phyloP scores from a whole-genome alignment of 129 eudicot genomes.

The Heracleum sosnowskyi region DNA sequence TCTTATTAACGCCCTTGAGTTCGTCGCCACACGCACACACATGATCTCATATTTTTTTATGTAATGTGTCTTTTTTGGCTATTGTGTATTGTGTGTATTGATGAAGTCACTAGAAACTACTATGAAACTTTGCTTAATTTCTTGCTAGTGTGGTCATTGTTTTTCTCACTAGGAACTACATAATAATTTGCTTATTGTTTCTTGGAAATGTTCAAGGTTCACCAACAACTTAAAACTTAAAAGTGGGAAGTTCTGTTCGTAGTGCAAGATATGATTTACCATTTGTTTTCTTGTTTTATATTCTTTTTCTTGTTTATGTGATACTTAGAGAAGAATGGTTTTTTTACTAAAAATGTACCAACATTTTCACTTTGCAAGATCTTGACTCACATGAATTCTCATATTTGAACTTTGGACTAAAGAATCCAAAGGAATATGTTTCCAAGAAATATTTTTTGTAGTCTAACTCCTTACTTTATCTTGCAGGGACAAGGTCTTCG shows the following conservation, averaged over 20 bases:
- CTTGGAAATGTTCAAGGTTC: neutral
- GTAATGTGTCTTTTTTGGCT: neutral
- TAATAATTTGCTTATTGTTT: neutral
- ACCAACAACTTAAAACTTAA: too few species aligned
- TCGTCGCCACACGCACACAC: neutral
- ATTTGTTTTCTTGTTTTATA: neutral
- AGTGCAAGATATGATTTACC: neutral
- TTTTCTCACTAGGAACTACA: neutral
- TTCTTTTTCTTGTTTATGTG: neutral
- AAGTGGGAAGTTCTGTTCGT: neutral
- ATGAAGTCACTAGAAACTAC: neutral
- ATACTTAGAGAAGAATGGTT: neutral
- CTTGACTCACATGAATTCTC: too few species aligned
- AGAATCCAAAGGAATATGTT: too few species aligned
- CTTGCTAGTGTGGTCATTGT: neutral
- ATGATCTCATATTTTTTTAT: neutral
- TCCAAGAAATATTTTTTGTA: neutral
- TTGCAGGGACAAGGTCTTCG: conserved; percentile 97
- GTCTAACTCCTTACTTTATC: conserved; percentile 13
- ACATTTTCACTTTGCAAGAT: too few species aligned
- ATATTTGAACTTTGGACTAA: neutral
- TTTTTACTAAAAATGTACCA: too few species aligned
- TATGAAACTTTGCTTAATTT: neutral
- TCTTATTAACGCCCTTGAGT: too few species aligned
- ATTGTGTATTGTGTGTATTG: too few species aligned